A percentile compares a stretch with the other conserved stretches of the same genome.
These are phyloP conservation scores for Fomitiporia mediterranea DNA, from an alignment of 1,284 basidiomycete species.

Conservation along the genomic window DNA sequence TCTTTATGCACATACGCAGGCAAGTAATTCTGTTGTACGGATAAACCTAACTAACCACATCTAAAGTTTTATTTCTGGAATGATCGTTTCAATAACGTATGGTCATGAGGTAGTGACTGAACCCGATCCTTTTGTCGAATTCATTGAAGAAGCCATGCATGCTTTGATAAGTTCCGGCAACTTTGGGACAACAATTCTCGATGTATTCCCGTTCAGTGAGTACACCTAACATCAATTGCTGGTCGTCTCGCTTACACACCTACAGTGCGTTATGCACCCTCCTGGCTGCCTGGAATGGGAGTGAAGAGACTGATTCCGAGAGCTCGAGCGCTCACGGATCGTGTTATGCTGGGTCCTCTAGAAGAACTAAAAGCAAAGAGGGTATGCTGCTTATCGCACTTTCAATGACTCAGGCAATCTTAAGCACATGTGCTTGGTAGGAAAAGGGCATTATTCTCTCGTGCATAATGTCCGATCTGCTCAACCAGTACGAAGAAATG, in stretches of 20 bases:
- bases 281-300: conserved; percentile 19
- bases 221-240: not conserved
- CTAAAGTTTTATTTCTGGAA: conserved; percentile 16
- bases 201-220: conserved; percentile 21
- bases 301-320: too few relatives aligned
- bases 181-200: conserved; percentile 21
- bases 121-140: conserved; percentile 13
- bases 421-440: too few relatives aligned
- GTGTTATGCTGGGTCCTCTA: too few relatives aligned
- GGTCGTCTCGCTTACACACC: not conserved
- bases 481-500: too few relatives aligned
- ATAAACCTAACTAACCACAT: too few relatives aligned
- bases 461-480: too few relatives aligned
- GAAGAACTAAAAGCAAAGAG: too few relatives aligned
- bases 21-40: too few relatives aligned
- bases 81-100: conserved; percentile 21
- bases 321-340: too few relatives aligned
- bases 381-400: too few relatives aligned
- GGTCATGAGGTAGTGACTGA: conserved; percentile 19
- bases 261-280: conserved; percentile 19
- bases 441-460: too few relatives aligned
- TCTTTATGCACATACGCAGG: conserved; percentile 14
- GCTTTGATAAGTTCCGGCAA: conserved; percentile 17
- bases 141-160: conserved; percentile 17
- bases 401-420: too few relatives aligned